These are phyloP conservation scores for Xylaria sp. DNA, from an alignment of 2,329 filamentous ascomycete genomes.

Conservation along the genomic window DNA sequence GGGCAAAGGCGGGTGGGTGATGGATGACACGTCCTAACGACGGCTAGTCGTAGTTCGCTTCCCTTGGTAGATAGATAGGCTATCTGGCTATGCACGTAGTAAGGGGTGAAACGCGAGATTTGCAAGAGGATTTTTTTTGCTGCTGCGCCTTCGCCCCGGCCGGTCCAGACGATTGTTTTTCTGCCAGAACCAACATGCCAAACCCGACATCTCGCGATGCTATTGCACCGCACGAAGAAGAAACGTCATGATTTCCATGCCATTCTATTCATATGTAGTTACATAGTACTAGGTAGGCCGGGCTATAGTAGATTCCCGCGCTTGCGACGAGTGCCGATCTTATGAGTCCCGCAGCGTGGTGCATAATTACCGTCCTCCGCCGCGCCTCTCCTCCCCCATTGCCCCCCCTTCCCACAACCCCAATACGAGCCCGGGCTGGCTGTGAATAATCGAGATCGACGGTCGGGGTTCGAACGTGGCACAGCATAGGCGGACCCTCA, in stretches of 20 bases:
- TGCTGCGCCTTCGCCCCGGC: too few relatives aligned
- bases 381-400: too few relatives aligned
- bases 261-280: not conserved
- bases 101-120: too few relatives aligned
- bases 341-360: slow-evolving; percentile 11
- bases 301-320: slow-evolving; percentile 10
- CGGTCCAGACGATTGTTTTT: too few relatives aligned
- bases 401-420: too few relatives aligned
- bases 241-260: not conserved
- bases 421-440: slow-evolving; percentile 26
- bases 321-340: slow-evolving; percentile 19
- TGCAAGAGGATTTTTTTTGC: too few relatives aligned
- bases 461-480: slow-evolving; percentile 20
- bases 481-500: slow-evolving; percentile 23
- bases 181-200: too few relatives aligned
- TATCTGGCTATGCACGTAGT: not conserved
- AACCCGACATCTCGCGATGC: not conserved
- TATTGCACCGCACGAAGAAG: too few relatives aligned
- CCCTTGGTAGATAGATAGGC: not conserved
- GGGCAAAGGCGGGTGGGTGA: too few relatives aligned
- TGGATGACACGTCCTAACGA: too few relatives aligned
- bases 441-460: slow-evolving; percentile 28
- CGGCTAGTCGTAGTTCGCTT: too few relatives aligned
- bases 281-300: not conserved
- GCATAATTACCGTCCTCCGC: slow-evolving; percentile 20